Base-by-base conservation (phyloP, 306 rosid genomes). In the Purshia tridentata region DNA sequence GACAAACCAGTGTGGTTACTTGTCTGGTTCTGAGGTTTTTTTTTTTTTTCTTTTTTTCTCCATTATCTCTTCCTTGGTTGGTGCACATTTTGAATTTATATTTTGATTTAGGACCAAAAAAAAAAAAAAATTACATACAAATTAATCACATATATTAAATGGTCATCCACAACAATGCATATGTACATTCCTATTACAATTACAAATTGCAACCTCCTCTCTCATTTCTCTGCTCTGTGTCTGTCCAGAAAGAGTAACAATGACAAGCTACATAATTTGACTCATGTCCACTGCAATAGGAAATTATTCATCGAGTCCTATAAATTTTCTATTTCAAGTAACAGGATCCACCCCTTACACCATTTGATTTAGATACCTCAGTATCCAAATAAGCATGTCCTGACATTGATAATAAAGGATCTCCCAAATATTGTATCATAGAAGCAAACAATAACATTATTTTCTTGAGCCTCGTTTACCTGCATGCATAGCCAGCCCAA, bases 401-500 rank as follows among this genome's bases (percentile, higher is more conserved):
- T 49, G 58, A 19, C 22, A 15, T 50, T 67, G 56, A 41, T 41
- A 16, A 20, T 19, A 44, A 16, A 18, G 39, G 35, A 64, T 49
- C 52, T 47, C 44, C 56, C 44, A 15, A 39, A 18, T 69, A 39
- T 5, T 52, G 55, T 39, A 51, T 59, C 44, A 40, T 14, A 40
- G 51, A 51, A 18, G 18, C 61, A 52, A 14, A 19, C 60, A 37
- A 12, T 19, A 29, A 56, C 22, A 63, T 76, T 78, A 84, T 18
- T 71, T 80, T 77, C 63, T 61, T 9, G 58, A 82, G 77, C 81
- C 76, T 77, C 76, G 46, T 69, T 68, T 79, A n/a, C 19, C 73
- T 3, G 81, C 60, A 61, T 86, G 64, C 49, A 65, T 23, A 49
- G 82, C 67, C 78, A 89, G 78, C 73, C 95, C 95, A 8, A 94